Evolutionary conservation across 345 rosid genomes (phyloP), one percentile per base, ranked within the genome.

Genomic region (Hypericum androsaemum): DNA sequence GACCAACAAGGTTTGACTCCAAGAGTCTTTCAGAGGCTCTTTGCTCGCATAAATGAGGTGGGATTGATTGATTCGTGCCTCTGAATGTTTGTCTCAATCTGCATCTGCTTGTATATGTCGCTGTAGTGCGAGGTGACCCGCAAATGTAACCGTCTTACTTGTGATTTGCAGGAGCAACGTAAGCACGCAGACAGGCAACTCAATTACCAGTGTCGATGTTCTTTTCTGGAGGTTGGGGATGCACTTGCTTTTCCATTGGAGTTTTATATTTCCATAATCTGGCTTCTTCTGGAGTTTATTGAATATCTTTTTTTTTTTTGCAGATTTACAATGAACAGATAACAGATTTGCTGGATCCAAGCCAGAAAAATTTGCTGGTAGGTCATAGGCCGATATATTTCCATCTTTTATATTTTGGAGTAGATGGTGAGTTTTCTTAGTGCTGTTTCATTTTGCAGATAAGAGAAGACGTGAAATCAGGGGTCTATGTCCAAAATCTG

Each of bases 311-410:
- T 72, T 53, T 70, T 7, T 43, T 61, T 48, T 66, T 74, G 71
- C 80, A 94, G 97, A 94, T 94, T 52, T 94, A 94, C 70, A 94
- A 94, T 58, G 97, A 94, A 72, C 99, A 94, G 72, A 88, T 94
- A 60, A 86, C 99, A 12, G 96, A 94, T 78, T 76, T 94, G 74
- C 54, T 94, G 70, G 92, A 94, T 71, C 97, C 95, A 48, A 86
- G 60, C 76, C 95, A 83, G 63, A 71, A 70, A 63, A 94, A 82
- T 64, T 83, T 88, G 39, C 96, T 80, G 95, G 99, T 94, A 56
- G 56, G 57, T 37, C 50, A 7, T 50, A 66, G 46, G 51, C 56
- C 22, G 44, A 36, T 35, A 55, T 57, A 43, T 61, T 61, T 37
- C 12, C 50, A 49, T 39, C 53, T 54, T 13, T 36, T 53, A 44